Base-by-base conservation (phyloP, 2,329 filamentous ascomycete species). In the Fusarium nelsonii region DNA sequence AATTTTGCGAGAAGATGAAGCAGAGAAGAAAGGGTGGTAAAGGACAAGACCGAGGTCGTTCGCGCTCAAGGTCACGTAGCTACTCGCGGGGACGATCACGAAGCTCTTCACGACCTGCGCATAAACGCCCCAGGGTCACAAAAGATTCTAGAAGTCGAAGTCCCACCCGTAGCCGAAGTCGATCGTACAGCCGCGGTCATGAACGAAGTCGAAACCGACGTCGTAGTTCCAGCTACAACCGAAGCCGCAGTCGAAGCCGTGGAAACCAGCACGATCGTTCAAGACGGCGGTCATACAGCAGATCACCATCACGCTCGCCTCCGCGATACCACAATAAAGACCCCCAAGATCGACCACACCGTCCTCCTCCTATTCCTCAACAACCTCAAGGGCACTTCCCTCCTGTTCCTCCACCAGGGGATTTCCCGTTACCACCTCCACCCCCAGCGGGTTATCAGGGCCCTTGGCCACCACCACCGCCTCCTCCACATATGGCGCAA, bases 1-100 rank as follows among this genome's bases (percentile, higher is more conserved):
- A 83, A 1, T 96, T 97, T 71, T 97, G 92, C 76, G 84, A 92
- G 70, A 92, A 91, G 74, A 96, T 96, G 91, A 93, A 91, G 79
- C 81, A 83, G 51, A 83, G 76, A 30, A 81, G 76, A 44, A 82
- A 79, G 57, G 48, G 26, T 4, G 52, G 54, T 16, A 65, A 63
- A 37, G 61, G 57, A 68, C 6, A 71, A 7, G 76, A 63, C 1
- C 49, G 79, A 28, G 79, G 78, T 6, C 77, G 79, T 6, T 82
- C 82, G 4, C 68, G 62, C 10, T 80, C 78, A 20, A 52, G 67
- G 28, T 77, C 77, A 3, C 72, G 74, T 53, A 74, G 75, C 52
- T 70, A 74, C 40, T 76, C 74, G 20, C 72, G 71, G 8, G 64
- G 65, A 9, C 64, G 74, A 16, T 80, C 79, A 3, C 72, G 74